A percentile compares a stretch with the other conserved stretches of the same genome.
Conservation (phyloP, 345 rosid genomes). For the Populus nigra region DNA sequence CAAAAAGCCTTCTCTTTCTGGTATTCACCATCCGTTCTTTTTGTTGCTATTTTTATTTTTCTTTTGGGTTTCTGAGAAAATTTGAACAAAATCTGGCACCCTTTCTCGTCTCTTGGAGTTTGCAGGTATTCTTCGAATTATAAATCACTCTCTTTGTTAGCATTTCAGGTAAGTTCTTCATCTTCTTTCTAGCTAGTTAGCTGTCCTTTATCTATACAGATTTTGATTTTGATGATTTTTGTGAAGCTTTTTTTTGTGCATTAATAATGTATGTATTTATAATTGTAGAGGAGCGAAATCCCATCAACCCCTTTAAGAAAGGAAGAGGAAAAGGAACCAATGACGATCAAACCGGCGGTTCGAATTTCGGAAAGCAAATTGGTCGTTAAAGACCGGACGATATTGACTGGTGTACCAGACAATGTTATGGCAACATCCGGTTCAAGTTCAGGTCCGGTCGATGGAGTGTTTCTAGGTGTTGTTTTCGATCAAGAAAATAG, state of each 20-base stretch:
- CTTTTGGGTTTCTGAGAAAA: conserved; percentile 13
- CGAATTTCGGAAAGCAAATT: conserved; percentile 61
- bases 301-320: conserved; percentile 21
- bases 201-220: too few relatives aligned
- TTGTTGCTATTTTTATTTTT: not conserved
- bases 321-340: conserved; percentile 25
- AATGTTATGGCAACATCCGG: conserved; percentile 68
- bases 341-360: conserved; percentile 87
- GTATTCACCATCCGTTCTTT: conserved; percentile 11
- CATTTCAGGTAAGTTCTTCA: conserved; percentile 45
- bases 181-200: not conserved
- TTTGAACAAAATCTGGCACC: conserved; percentile 23
- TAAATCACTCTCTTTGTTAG: conserved; percentile 23
- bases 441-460: conserved; percentile 59
- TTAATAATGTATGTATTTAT: not conserved
- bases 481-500: conserved; percentile 57
- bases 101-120: conserved; percentile 41
- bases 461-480: conserved; percentile 80
- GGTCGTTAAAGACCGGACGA: conserved; percentile 56
- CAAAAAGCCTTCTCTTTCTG: conserved; percentile 27
- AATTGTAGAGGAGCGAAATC: conserved; percentile 43
- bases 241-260: too few relatives aligned
- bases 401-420: conserved; percentile 66
- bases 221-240: not conserved
- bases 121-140: conserved; percentile 37